Base-by-base conservation (phyloP, 75 land plant species). In the Selaginella tamariscina region DNA sequence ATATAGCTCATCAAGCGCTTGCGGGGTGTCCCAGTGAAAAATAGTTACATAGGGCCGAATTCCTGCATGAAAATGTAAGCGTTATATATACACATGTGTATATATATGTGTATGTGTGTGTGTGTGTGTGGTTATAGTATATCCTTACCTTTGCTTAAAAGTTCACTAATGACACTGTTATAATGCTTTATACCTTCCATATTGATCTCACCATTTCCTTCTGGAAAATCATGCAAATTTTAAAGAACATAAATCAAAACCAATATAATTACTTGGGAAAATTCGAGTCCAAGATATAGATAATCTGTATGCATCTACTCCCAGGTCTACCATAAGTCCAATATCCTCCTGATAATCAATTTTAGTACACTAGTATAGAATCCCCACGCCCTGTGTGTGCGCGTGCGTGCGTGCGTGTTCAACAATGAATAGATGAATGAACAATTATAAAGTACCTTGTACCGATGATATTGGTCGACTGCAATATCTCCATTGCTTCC, bases 391-490 rank as follows among this genome's bases (percentile, higher is more conserved):
- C n/a, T n/a, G n/a, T n/a, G n/a, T n/a, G n/a, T n/a, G n/a, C n/a
- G n/a, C n/a, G n/a, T n/a, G n/a, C n/a, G n/a, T n/a, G n/a, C n/a
- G 49, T 39, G 5, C 49, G 15, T 15, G 49, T 5, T 39, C 49
- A 39, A 15, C 11, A 39, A 15, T 15, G 49, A 39, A 39, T 5
- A 39, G 15, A 5, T 15, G 15, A 39, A 39, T 15, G 49, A 39
- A 5, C 5, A 15, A 39, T 5, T 39, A 5, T 39, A 5, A 5
- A 39, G 49, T 5, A 39, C 92, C 89, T 83, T 75, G 68, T 88
- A 88, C 0, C 80, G 83, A 66, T 88, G 88, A 71, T 88, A 88
- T 32, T 88, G 92, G 74, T 88, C 89, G 31, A 81, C 86, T 30
- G 92, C 86, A 30, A 81, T 56, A 63, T 88, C 86, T 27, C 82